Evolutionary conservation across 768 basidiomycete species (phyloP).

Genomic region (Leccinum olivaceopallidum): DNA sequence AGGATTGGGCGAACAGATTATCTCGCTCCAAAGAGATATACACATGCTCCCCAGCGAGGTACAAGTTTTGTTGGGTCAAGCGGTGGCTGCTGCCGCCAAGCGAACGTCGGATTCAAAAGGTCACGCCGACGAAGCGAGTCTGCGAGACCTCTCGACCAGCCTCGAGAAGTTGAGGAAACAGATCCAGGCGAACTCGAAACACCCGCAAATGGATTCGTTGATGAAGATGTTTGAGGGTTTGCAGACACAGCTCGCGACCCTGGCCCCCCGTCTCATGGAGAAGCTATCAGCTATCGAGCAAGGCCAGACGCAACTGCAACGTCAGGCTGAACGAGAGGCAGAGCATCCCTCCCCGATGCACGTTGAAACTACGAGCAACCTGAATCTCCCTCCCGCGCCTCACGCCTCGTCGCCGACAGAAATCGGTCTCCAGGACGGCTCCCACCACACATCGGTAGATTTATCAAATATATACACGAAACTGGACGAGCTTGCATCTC

Average conservation of each 20-base stretch:
- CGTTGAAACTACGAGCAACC: slow-evolving; percentile 9
- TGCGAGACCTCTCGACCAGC: slow-evolving; percentile 11
- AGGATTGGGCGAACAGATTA: slow-evolving; percentile 34
- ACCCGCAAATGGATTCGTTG: slow-evolving; percentile 23
- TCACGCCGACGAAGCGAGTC: not conserved
- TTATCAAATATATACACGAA: slow-evolving; percentile 36
- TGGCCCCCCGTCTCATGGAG: slow-evolving; percentile 38
- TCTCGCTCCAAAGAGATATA: slow-evolving; percentile 34
- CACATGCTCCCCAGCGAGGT: slow-evolving; percentile 31
- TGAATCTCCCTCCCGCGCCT: slow-evolving; percentile 16
- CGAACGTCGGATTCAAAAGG: not conserved
- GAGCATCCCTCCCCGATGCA: not conserved
- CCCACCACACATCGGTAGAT: slow-evolving; percentile 15
- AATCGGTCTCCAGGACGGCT: not conserved
- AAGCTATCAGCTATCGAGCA: slow-evolving; percentile 34
- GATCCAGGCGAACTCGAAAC: slow-evolving; percentile 7
- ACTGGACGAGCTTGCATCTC: slow-evolving; percentile 38
- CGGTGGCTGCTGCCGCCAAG: slow-evolving; percentile 3
- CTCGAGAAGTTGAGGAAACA: slow-evolving; percentile 24
- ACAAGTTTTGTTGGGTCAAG: slow-evolving; percentile 15
- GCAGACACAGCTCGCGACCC: slow-evolving; percentile 37
- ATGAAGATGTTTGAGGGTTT: slow-evolving; percentile 41
- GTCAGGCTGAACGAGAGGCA: slow-evolving; percentile 13
- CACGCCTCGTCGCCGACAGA: slow-evolving; percentile 1
- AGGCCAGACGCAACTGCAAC: slow-evolving; percentile 21